Conservation (phyloP, 1,284 basidiomycete species). For the Coniferiporia weirii region DNA sequence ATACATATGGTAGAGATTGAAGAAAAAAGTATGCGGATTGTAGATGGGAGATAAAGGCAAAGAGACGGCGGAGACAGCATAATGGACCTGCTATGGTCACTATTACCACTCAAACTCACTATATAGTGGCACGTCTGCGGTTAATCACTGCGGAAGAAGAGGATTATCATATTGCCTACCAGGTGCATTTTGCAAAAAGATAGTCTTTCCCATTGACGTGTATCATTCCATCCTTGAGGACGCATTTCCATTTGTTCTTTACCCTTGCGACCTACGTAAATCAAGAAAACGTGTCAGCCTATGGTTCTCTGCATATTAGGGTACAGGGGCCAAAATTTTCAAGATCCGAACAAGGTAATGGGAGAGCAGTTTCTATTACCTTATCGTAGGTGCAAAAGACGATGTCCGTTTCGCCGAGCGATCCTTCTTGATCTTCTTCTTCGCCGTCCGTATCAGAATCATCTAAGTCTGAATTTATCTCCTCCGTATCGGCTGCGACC, state of each 20-base stretch:
- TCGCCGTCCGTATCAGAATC: conserved; percentile 85
- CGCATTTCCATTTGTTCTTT: conserved; percentile 99
- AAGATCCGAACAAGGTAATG: conserved; percentile 2
- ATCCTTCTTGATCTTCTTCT: conserved; percentile 68
- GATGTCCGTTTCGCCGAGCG: conserved; percentile 78
- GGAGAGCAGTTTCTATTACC: conserved; percentile 40
- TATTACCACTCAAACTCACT: conserved; percentile 20
- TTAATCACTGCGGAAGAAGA: background rate
- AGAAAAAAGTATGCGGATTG: background rate
- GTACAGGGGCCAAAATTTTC: background rate
- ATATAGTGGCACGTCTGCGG: background rate
- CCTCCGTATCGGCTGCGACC: conserved; percentile 19
- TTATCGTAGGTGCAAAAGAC: conserved; percentile 99
- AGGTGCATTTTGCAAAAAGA: conserved; percentile 93
- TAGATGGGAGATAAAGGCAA: background rate
- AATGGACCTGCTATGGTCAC: background rate
- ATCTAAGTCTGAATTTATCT: conserved; percentile 20
- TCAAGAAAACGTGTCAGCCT: background rate
- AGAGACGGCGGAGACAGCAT: background rate
- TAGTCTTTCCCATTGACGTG: conserved; percentile 97
- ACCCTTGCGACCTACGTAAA: conserved; percentile 81
- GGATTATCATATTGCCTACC: conserved; percentile 38
- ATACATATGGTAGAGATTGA: conserved; percentile 5
- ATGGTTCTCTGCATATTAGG: background rate
- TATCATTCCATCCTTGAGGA: conserved; percentile 98